A percentile compares a stretch with the other conserved stretches of the same genome.
Evolutionary conservation across 768 basidiomycete genomes (phyloP).

Genomic region (Exidia glandulosa): DNA sequence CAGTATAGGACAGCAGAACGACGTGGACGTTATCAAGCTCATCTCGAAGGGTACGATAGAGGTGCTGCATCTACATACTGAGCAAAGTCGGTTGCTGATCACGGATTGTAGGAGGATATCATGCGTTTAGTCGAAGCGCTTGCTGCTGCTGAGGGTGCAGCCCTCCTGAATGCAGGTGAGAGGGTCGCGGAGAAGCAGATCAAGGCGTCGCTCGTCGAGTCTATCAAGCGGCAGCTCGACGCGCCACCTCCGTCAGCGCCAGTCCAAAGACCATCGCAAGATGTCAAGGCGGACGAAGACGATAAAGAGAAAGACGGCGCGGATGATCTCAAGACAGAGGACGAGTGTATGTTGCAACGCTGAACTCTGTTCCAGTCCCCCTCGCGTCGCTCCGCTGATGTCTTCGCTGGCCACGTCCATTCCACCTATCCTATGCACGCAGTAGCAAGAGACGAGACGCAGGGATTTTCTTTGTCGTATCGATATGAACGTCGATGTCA

Average conservation of each 20-base stretch:
- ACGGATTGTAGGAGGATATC: slow-evolving; percentile 66
- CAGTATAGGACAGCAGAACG: slow-evolving; percentile 39
- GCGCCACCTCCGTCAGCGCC: background rate
- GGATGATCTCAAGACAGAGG: too few species aligned
- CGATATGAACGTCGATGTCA: too few species aligned
- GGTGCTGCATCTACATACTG: slow-evolving; percentile 13
- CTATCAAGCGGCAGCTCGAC: background rate
- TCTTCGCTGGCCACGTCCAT: too few species aligned
- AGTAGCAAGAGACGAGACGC: too few species aligned
- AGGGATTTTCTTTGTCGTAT: too few species aligned
- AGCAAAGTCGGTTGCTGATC: background rate
- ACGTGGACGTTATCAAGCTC: slow-evolving; percentile 41
- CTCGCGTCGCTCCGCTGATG: too few species aligned
- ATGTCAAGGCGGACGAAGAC: background rate
- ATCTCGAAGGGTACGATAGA: slow-evolving; percentile 38
- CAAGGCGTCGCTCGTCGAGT: slow-evolving; percentile 66
- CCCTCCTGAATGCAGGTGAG: slow-evolving; percentile 51
- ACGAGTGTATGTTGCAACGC: too few species aligned
- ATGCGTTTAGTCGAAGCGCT: slow-evolving; percentile 69
- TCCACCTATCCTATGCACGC: too few species aligned
- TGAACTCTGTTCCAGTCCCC: too few species aligned
- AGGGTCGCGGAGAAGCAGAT: slow-evolving; percentile 65
- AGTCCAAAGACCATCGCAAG: background rate
- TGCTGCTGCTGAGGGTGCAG: slow-evolving; percentile 50
- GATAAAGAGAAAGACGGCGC: background rate